A percentile compares a stretch with the other conserved stretches of the same genome.
phyloP scores from a whole-genome alignment of 306 rosid genomes.

The Pyrus communis region DNA sequence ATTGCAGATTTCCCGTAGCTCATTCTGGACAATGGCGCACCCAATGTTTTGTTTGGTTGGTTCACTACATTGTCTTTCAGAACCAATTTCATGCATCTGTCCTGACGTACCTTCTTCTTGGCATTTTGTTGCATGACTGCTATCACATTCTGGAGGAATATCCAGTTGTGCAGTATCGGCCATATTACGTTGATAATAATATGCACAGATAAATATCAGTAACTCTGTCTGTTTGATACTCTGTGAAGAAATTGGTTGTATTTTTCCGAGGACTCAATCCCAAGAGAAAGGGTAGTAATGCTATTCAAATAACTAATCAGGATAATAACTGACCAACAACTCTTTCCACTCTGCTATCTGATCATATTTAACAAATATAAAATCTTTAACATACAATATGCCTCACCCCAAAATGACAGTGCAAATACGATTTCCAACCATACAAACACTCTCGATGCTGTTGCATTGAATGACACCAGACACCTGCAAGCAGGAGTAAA shows the following conservation, averaged over 20 bases:
- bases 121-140: slow-evolving; percentile 25
- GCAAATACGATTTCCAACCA: slow-evolving; percentile 2
- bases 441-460: slow-evolving; percentile 2
- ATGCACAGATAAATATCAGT: slow-evolving; percentile 14
- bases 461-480: neutral
- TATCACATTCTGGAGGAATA: slow-evolving; percentile 21
- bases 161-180: slow-evolving; percentile 25
- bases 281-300: neutral
- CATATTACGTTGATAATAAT: slow-evolving; percentile 20
- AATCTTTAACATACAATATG: slow-evolving; percentile 3
- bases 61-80: slow-evolving; percentile 28
- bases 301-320: neutral
- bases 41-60: slow-evolving; percentile 27
- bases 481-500: slow-evolving; percentile 13
- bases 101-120: slow-evolving; percentile 15
- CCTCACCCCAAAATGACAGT: slow-evolving; percentile 8
- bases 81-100: slow-evolving; percentile 21
- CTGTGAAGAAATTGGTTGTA: neutral
- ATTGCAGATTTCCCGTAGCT: slow-evolving; percentile 23
- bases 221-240: neutral
- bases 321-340: neutral
- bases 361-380: slow-evolving; percentile 8
- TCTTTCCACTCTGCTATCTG: neutral
- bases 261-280: neutral
- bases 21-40: slow-evolving; percentile 25